These are phyloP conservation scores for Pontederia crassipes DNA, from an alignment of 176 grass and related monocot genomes.

Conservation along the genomic window DNA sequence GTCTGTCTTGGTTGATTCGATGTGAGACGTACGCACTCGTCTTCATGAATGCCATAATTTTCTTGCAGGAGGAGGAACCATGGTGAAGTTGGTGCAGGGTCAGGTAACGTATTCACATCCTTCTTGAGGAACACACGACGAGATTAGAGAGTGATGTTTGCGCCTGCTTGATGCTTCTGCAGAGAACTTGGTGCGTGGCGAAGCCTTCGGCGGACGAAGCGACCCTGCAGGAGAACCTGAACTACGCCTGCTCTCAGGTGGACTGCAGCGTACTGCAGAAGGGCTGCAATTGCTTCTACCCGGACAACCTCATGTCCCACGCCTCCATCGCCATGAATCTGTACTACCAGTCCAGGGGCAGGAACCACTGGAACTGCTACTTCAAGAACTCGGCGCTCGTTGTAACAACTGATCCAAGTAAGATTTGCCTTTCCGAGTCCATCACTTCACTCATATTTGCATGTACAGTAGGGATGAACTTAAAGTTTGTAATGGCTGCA, in stretches of 20 bases:
- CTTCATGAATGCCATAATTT: too few species aligned
- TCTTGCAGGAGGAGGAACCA: too few species aligned
- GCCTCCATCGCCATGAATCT: constrained; percentile 39
- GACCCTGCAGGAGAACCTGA: constrained; percentile 13
- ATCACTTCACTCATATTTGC: background rate
- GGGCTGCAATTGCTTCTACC: constrained; percentile 26
- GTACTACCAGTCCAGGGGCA: constrained; percentile 28
- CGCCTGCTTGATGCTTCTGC: background rate
- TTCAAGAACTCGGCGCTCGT: constrained; percentile 24
- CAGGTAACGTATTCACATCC: too few species aligned
- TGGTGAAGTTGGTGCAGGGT: too few species aligned
- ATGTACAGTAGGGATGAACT: background rate
- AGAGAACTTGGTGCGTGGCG: constrained; percentile 38
- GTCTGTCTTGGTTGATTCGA: too few species aligned
- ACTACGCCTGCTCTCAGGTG: constrained; percentile 6
- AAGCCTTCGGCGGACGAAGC: constrained; percentile 27
- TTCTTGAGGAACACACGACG: too few species aligned
- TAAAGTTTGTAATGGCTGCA: background rate
- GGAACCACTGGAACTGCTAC: constrained; percentile 27
- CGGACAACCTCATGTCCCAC: constrained; percentile 32
- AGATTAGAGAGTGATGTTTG: background rate
- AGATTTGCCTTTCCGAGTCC: background rate
- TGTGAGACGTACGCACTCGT: too few species aligned
- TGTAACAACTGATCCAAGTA: constrained; percentile 26
- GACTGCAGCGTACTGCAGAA: constrained; percentile 20